Percentiles rank a stretch among this genome's conserved stretches.
Conservation (phyloP, 2,329 filamentous ascomycete genomes). For the Claviceps sp. region DNA sequence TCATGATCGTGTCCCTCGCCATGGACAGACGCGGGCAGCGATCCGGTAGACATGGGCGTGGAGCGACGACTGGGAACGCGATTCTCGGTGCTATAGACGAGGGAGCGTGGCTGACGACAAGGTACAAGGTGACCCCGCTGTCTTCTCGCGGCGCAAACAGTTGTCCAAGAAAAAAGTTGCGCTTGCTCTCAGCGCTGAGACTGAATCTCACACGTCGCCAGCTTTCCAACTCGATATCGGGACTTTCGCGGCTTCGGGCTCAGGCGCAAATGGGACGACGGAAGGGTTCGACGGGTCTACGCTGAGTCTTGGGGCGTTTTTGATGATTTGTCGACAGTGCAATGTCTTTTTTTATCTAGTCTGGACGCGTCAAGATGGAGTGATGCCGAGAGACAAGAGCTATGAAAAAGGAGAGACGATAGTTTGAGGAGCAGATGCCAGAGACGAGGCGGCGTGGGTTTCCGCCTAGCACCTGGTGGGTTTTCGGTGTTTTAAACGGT, state of each 20-base stretch:
- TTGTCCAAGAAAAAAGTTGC: background rate
- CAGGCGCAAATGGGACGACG: too few species aligned
- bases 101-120: constrained; percentile 38
- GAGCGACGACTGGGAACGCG: constrained; percentile 27
- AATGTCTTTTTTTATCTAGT: too few species aligned
- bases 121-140: constrained; percentile 39
- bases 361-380: too few species aligned
- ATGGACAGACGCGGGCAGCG: constrained; percentile 18
- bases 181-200: background rate
- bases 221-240: background rate
- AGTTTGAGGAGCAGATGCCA: background rate
- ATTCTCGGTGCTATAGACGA: constrained; percentile 31
- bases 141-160: background rate
- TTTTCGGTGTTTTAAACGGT: background rate
- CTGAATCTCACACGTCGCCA: background rate
- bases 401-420: background rate
- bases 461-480: background rate
- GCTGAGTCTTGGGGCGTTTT: too few species aligned
- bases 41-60: constrained; percentile 24
- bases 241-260: background rate
- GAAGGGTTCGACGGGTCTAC: too few species aligned
- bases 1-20: constrained; percentile 16
- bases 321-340: too few species aligned
- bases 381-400: too few species aligned
- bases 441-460: background rate